A percentile compares a stretch with the other conserved stretches of the same genome.
phyloP scores from a whole-genome alignment of 805 yeast species.

The Schwanniomyces occidentalis region DNA sequence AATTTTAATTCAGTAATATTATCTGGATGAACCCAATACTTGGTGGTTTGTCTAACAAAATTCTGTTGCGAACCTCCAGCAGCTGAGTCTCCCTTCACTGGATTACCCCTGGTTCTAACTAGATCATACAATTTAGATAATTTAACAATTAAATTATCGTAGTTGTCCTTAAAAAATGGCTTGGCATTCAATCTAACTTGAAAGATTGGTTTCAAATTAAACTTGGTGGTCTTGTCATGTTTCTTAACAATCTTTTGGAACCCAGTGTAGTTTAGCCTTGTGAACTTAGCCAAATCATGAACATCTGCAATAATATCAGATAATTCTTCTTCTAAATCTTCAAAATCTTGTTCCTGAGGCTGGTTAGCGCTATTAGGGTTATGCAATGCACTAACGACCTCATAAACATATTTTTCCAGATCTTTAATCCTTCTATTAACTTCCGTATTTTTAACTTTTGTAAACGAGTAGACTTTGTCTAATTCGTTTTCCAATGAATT shows the following conservation, averaged over 20 bases:
- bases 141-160: constrained; percentile 85
- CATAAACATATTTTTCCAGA: constrained; percentile 69
- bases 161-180: constrained; percentile 94
- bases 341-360: constrained; percentile 44
- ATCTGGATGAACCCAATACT: constrained; percentile 99
- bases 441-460: constrained; percentile 84
- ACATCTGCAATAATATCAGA: constrained; percentile 92
- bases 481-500: constrained; percentile 74
- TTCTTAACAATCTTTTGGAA: constrained; percentile 95
- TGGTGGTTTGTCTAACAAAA: constrained; percentile 97
- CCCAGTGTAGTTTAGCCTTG: constrained; percentile 93
- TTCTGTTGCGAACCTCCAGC: constrained; percentile 99
- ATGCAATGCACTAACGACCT: constrained; percentile 54
- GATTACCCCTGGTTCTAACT: constrained; percentile 94
- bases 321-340: constrained; percentile 44
- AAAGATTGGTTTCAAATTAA: constrained; percentile 82
- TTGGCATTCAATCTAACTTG: constrained; percentile 90
- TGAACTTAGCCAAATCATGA: constrained; percentile 92
- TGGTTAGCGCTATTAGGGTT: constrained; percentile 26
- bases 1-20: constrained; percentile 95
- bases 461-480: constrained; percentile 91
- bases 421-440: constrained; percentile 82
- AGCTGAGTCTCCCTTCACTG: constrained; percentile 89
- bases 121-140: constrained; percentile 86
- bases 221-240: constrained; percentile 84